Evolutionary conservation across 2,329 filamentous ascomycete species (phyloP).

Genomic region (Fusarium succisae): DNA sequence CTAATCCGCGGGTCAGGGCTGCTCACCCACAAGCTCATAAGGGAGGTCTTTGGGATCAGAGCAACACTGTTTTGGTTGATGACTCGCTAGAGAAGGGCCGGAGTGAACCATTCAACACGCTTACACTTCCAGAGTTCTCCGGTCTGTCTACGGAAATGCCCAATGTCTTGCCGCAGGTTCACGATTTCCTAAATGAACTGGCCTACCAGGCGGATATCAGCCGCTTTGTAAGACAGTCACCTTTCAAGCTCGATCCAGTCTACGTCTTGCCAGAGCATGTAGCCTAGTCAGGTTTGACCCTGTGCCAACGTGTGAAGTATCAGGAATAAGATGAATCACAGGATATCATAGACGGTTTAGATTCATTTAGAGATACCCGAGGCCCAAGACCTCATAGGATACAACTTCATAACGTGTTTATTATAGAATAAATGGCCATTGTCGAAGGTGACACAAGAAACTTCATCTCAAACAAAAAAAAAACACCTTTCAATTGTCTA

Average conservation of each 20-base stretch:
- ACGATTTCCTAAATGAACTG: conserved; percentile 68
- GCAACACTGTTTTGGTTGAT: conserved; percentile 90
- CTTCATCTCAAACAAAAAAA: conserved; percentile 9
- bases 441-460: neutral
- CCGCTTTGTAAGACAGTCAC: conserved; percentile 62
- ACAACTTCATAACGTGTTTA: neutral
- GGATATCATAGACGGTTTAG: neutral
- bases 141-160: conserved; percentile 54
- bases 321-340: neutral
- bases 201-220: conserved; percentile 69
- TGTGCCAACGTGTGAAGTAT: neutral
- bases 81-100: conserved; percentile 83
- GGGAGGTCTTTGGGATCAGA: conserved; percentile 74
- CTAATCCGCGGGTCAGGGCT: conserved; percentile 52
- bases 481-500: conserved; percentile 32
- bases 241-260: conserved; percentile 55
- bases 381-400: conserved; percentile 14
- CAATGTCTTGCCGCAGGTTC: conserved; percentile 65
- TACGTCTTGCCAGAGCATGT: conserved; percentile 33
- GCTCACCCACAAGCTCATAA: conserved; percentile 55
- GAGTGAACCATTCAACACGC: conserved; percentile 83
- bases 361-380: conserved; percentile 30
- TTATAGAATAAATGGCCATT: neutral
- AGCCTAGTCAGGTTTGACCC: neutral
- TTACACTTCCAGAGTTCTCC: conserved; percentile 82